These are phyloP conservation scores for Ceratocystis diversiconidia DNA, from an alignment of 2,329 filamentous ascomycete species.

Conservation along the genomic window DNA sequence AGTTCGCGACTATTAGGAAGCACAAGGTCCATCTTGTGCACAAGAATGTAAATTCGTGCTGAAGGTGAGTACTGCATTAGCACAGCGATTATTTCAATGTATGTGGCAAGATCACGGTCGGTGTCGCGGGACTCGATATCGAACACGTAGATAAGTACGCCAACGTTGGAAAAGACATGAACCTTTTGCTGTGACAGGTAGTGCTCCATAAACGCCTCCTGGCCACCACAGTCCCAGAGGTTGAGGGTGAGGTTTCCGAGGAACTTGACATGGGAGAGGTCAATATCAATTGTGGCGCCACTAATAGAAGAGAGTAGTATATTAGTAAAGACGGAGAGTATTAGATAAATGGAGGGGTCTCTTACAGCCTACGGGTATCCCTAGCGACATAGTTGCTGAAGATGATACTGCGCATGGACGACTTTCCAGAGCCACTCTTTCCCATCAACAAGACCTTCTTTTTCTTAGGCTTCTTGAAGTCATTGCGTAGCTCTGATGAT, in stretches of 20 bases:
- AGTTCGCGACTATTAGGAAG: constrained; percentile 62
- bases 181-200: constrained; percentile 90
- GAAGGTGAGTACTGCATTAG: constrained; percentile 68
- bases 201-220: constrained; percentile 98
- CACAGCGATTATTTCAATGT: constrained; percentile 77
- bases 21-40: constrained; percentile 98
- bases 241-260: constrained; percentile 95
- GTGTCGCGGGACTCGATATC: constrained; percentile 95
- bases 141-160: constrained; percentile 97
- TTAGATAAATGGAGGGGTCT: constrained; percentile 12
- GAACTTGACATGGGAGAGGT: constrained; percentile 97
- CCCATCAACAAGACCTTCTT: constrained; percentile 84
- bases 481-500: constrained; percentile 23
- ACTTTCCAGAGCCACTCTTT: constrained; percentile 94
- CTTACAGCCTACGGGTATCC: constrained; percentile 70
- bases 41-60: constrained; percentile 82
- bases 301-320: constrained; percentile 23
- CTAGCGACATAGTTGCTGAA: constrained; percentile 98
- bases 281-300: constrained; percentile 94
- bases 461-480: constrained; percentile 60
- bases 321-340: not conserved
- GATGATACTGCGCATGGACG: constrained; percentile 95
- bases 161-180: constrained; percentile 93
- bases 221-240: constrained; percentile 96
- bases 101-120: constrained; percentile 82